Evolutionary conservation across 208 protist species (phyloP), one percentile per base, ranked within the genome.

Genomic region (Crithidia mellificae): DNA sequence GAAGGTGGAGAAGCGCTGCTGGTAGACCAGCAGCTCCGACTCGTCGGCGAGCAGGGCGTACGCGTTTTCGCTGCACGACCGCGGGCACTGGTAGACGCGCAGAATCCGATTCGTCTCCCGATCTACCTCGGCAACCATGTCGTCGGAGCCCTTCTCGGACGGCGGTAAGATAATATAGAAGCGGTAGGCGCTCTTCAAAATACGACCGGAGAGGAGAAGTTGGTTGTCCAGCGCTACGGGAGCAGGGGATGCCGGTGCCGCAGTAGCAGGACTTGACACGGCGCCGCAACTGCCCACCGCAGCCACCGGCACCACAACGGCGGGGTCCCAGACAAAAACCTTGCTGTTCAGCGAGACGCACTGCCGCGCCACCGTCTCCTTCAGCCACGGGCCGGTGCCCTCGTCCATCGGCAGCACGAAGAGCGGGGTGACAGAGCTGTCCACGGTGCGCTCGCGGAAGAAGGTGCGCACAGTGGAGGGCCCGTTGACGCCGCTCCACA

Each of bases 321-420:
- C 70, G 20, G 68, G 44, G 64, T 95, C 89, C 88, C 88, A 96
- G 34, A 84, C 68, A 56, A 81, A 77, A 12, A 43, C 47, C 8
- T 71, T 70, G 51, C 80, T 68, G 43, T 56, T 44, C n/a, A 96
- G 63, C n/a, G 70, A 50, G 53, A 85, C 51, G 39, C 79, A 80
- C 20, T 52, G 59, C 22, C 71, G 51, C 0, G 85, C 34, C 12
- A 77, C 83, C 38, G 83, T 73, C 53, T 96, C 89, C 77, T 96
- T 96, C 36, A 94, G 30, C 87, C 87, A 95, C 36, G 82, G 53
- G 0, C 91, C 91, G 41, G 79, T 83, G 8, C 91, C 89, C 63
- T 96, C 91, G 78, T 96, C 91, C 53, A 96, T 72, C 4, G 91
- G 91, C 7, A 93, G 59, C 54, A 85, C 44, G 34, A 96, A 68